Conservation (phyloP, 345 rosid genomes). For the Camelina hispida region DNA sequence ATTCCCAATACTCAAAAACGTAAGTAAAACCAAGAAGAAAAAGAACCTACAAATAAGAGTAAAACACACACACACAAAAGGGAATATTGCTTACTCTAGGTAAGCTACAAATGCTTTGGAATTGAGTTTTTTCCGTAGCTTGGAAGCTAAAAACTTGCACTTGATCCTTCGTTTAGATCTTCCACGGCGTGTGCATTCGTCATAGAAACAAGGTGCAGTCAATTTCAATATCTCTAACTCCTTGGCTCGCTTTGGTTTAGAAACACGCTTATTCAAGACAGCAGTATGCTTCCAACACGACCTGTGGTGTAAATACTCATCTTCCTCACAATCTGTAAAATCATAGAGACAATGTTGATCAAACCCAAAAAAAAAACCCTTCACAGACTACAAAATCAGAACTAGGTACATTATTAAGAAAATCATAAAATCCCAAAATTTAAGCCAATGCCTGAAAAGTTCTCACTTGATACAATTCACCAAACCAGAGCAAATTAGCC, state of each 20-base stretch:
- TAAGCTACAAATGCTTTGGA: slow-evolving; percentile 44
- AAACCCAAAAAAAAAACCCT: slow-evolving; percentile 18
- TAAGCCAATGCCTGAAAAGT: not conserved
- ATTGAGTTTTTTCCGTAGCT: slow-evolving; percentile 46
- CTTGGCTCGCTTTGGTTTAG: slow-evolving; percentile 39
- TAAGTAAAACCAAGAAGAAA: slow-evolving; percentile 11
- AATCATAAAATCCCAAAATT: not conserved
- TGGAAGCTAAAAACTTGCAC: slow-evolving; percentile 43
- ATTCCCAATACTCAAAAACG: slow-evolving; percentile 23
- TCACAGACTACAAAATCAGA: not conserved
- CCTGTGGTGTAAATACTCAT: slow-evolving; percentile 54
- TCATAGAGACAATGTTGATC: slow-evolving; percentile 7
- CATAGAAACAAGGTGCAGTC: slow-evolving; percentile 56
- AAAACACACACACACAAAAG: not conserved
- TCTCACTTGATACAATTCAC: not conserved
- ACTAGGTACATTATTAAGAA: too few species aligned
- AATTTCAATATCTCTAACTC: slow-evolving; percentile 26
- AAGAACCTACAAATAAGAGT: not conserved
- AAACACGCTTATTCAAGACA: slow-evolving; percentile 32
- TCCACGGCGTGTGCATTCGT: slow-evolving; percentile 46
- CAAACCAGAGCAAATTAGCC: not conserved
- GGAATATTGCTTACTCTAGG: slow-evolving; percentile 54
- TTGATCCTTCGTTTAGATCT: slow-evolving; percentile 52
- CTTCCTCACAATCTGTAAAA: slow-evolving; percentile 32
- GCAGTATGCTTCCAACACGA: slow-evolving; percentile 70